These are phyloP conservation scores for Ciborinia camelliae DNA, from an alignment of 2,329 filamentous ascomycete species.

Conservation along the genomic window DNA sequence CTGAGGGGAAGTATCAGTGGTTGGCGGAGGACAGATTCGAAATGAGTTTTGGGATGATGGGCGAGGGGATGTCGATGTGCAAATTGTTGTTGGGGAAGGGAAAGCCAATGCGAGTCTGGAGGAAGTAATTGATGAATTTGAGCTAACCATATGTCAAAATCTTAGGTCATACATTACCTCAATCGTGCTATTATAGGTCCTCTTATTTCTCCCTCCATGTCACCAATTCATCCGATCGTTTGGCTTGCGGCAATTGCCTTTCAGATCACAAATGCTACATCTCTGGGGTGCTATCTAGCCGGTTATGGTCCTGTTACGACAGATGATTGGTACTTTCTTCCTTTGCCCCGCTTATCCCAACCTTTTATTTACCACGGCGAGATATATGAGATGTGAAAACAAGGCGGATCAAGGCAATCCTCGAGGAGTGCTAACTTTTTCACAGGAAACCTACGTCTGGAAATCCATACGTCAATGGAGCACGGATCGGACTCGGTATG, in stretches of 20 bases:
- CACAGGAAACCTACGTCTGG: conserved; percentile 23
- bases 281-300: conserved; percentile 75
- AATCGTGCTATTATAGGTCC: conserved; percentile 86
- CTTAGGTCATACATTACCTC: conserved; percentile 74
- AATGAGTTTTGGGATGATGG: too few relatives aligned
- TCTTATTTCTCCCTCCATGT: conserved; percentile 85
- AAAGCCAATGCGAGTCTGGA: neutral
- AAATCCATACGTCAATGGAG: conserved; percentile 39
- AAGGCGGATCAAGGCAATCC: neutral
- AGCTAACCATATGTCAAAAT: conserved; percentile 7
- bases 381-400: neutral
- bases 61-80: neutral
- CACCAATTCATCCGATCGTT: conserved; percentile 73
- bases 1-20: neutral
- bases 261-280: conserved; percentile 76
- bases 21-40: too few relatives aligned
- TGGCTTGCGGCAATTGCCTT: conserved; percentile 64
- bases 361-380: neutral
- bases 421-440: neutral
- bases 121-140: neutral
- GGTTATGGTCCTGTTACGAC: conserved; percentile 71
- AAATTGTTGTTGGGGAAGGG: neutral
- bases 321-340: conserved; percentile 45
- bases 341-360: neutral
- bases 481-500: conserved; percentile 59